phyloP scores from a whole-genome alignment of 495 filamentous ascomycete species.

The Penicillium roqueforti region DNA sequence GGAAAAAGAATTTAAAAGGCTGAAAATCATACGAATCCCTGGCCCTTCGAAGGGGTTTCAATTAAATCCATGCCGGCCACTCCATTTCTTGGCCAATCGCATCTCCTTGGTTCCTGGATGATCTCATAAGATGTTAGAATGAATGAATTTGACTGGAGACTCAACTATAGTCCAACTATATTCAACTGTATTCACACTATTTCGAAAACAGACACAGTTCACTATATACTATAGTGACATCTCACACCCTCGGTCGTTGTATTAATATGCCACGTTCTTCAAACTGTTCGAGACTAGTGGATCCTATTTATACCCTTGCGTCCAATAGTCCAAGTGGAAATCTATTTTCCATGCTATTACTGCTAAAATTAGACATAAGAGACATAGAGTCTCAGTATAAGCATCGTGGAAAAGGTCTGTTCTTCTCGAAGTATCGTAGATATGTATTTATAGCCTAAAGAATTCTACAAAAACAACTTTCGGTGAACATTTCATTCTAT shows the following conservation, averaged over 20 bases:
- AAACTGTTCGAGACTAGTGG: not conserved
- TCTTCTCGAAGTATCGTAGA: too few species aligned
- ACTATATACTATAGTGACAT: not conserved
- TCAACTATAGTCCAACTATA: too few species aligned
- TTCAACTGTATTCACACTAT: too few species aligned
- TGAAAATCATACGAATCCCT: not conserved
- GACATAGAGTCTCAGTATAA: too few species aligned
- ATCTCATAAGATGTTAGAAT: not conserved
- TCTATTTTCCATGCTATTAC: too few species aligned
- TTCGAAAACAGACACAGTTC: not conserved
- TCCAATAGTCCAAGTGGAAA: too few species aligned
- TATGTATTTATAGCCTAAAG: not conserved
- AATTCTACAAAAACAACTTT: constrained; percentile 1
- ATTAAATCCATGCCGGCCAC: constrained; percentile 12
- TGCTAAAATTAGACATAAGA: constrained; percentile 1
- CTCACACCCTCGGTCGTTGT: not conserved
- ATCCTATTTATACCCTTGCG: not conserved
- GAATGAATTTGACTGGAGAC: too few species aligned
- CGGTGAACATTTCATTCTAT: constrained; percentile 30
- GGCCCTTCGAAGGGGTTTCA: constrained; percentile 5
- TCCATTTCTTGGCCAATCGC: constrained; percentile 7
- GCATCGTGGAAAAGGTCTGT: too few species aligned
- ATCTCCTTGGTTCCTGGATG: constrained; percentile 1
- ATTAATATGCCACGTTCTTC: not conserved
- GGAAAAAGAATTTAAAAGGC: not conserved